Evolutionary conservation across 129 eudicot species (phyloP).

Genomic region (sunflower (Helianthus annuus)): DNA sequence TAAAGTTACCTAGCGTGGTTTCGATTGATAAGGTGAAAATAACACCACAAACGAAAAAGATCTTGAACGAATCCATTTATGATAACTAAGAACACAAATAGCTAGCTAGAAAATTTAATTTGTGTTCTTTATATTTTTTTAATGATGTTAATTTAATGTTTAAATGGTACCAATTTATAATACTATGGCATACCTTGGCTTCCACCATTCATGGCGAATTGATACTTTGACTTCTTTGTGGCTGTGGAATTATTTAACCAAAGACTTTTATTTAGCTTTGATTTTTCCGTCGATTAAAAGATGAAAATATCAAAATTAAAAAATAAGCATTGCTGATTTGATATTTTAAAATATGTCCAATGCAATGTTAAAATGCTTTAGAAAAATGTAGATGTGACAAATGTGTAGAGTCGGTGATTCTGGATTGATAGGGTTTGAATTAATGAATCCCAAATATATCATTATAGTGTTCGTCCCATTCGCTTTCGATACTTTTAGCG

Average conservation of each 20-base stretch:
- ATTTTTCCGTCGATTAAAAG: background rate
- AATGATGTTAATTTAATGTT: slow-evolving; percentile 20
- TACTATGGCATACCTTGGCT: slow-evolving; percentile 2
- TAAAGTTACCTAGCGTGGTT: slow-evolving; percentile 40
- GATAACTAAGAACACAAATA: background rate
- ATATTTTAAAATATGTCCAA: background rate
- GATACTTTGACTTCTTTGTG: slow-evolving; percentile 12
- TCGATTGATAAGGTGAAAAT: slow-evolving; percentile 44
- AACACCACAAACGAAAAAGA: slow-evolving; percentile 20
- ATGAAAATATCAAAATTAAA: background rate
- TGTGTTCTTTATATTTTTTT: background rate
- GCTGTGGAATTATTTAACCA: slow-evolving; percentile 28
- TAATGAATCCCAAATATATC: too few species aligned
- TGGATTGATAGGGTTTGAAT: too few species aligned
- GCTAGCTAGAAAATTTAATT: background rate
- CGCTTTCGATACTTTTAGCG: too few species aligned
- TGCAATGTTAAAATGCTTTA: background rate
- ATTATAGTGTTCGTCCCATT: too few species aligned
- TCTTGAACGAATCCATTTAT: slow-evolving; percentile 40
- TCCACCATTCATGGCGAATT: slow-evolving; percentile 41
- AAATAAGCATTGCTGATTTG: background rate
- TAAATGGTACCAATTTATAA: slow-evolving; percentile 27
- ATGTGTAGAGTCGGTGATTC: too few species aligned
- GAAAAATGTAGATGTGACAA: too few species aligned
- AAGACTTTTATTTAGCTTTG: slow-evolving; percentile 25